Base-by-base conservation (phyloP, 179 eudicot species). In the Silene coronaria region DNA sequence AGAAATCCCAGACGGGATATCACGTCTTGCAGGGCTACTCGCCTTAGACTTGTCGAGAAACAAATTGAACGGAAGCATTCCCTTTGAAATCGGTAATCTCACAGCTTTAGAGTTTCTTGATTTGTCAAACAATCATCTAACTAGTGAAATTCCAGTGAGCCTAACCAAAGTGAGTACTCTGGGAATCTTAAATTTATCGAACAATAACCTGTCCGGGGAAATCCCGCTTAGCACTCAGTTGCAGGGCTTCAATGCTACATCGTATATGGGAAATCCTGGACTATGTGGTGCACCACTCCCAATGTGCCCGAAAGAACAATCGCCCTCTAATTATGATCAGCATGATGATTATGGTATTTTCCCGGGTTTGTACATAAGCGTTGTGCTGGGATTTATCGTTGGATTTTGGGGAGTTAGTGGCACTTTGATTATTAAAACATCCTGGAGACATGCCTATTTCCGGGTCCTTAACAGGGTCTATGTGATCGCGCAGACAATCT, bases 201-300 rank as follows among this genome's bases (percentile, higher is more conserved):
- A 36, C 46, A 81, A 82, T 77, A 71, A 70, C 46, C 67, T 82
- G 46, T 58, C 70, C 0, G 84, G 84, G 0, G 30, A 34, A 59
- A 82, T 82, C 7, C 84, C 84, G 13, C 5, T 6, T 0, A 75
- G 81, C 16, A 75, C 81, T 23, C 84, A 64, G 59, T 19, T 82
- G 23, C 81, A 67, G 23, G 30, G 79, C 3, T 58, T 78, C 12
- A 48, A 74, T 70, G 62, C 81, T 42, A 65, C 76, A 14, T 42
- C 81, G 3, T 82, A 70, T 42, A 14, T 2, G 9, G 79, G 76
- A 1, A 82, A 74, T 21, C 74, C 79, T 1, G 28, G 34, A 60
- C 81, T 82, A 22, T 78, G 79, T 67, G 84, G 81, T 12, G 38
- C 45, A 12, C 79, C 79, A 27, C 68, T 64, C 17, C 22, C 68